These are phyloP conservation scores for Lactarius quietus DNA, from an alignment of 768 basidiomycete genomes.

Conservation along the genomic window DNA sequence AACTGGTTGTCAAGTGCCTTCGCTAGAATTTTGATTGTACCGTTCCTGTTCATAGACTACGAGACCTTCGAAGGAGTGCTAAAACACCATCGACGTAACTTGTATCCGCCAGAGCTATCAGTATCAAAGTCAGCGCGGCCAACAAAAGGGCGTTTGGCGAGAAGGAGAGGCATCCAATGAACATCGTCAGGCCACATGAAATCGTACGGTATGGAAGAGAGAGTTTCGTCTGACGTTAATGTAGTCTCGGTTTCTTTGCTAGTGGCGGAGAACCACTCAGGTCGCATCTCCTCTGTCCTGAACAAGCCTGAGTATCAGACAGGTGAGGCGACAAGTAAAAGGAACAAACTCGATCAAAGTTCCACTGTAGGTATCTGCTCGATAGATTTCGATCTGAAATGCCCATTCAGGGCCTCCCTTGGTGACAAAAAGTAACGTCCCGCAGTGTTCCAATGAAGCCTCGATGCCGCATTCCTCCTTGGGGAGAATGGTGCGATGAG, in stretches of 20 bases:
- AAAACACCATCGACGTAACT: slow-evolving; percentile 25
- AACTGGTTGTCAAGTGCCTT: not conserved
- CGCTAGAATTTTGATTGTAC: not conserved
- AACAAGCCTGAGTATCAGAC: not conserved
- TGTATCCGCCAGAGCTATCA: slow-evolving; percentile 14
- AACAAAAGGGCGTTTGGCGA: slow-evolving; percentile 40
- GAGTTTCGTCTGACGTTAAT: not conserved
- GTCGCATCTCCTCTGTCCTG: slow-evolving; percentile 87
- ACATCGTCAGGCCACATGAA: slow-evolving; percentile 61
- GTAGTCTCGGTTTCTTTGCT: slow-evolving; percentile 8
- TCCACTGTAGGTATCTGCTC: slow-evolving; percentile 58
- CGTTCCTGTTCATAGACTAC: not conserved
- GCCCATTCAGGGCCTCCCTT: slow-evolving; percentile 49
- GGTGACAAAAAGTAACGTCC: slow-evolving; percentile 60
- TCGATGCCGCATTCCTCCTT: slow-evolving; percentile 84
- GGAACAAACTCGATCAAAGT: slow-evolving; percentile 58
- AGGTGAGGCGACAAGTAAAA: slow-evolving; percentile 1
- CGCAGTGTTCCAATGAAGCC: slow-evolving; percentile 59
- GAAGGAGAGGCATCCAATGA: slow-evolving; percentile 66
- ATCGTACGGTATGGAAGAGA: slow-evolving; percentile 54
- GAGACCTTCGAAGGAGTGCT: slow-evolving; percentile 16
- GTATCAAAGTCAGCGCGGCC: slow-evolving; percentile 46
- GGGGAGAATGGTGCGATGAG: not conserved
- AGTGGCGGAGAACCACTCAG: slow-evolving; percentile 64
- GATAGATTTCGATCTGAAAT: slow-evolving; percentile 71